Percentiles rank a stretch among this genome's conserved stretches.
These are phyloP conservation scores for Sungouiella thailandica DNA, from an alignment of 805 yeast genomes.

Conservation along the genomic window DNA sequence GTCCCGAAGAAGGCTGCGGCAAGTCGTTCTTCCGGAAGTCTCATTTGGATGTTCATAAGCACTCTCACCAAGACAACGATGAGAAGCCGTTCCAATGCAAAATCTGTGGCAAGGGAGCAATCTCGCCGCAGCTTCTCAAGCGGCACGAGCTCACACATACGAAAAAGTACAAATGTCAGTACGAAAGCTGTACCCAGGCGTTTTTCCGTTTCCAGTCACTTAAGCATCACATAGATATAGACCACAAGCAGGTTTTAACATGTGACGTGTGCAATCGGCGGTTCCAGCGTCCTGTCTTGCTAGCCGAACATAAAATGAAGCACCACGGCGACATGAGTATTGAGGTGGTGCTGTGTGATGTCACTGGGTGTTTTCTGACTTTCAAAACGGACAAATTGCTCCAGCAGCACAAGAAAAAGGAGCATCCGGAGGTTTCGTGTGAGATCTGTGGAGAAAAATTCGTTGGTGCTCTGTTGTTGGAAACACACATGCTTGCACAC, in stretches of 20 bases:
- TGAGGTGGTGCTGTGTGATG: constrained; percentile 56
- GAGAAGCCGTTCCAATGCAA: constrained; percentile 71
- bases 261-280: constrained; percentile 61
- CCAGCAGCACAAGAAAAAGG: constrained; percentile 63
- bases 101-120: constrained; percentile 77
- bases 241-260: constrained; percentile 52
- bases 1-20: constrained; percentile 53
- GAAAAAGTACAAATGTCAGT: constrained; percentile 40
- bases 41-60: constrained; percentile 69
- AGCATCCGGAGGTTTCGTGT: constrained; percentile 69
- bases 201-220: constrained; percentile 75
- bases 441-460: constrained; percentile 62
- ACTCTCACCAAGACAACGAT: constrained; percentile 51
- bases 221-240: constrained; percentile 61
- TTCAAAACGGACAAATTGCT: constrained; percentile 73
- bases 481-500: constrained; percentile 69
- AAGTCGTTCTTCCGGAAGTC: constrained; percentile 70
- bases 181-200: constrained; percentile 57
- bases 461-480: constrained; percentile 65
- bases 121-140: constrained; percentile 71
- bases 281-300: constrained; percentile 59
- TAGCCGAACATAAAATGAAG: constrained; percentile 61
- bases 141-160: constrained; percentile 84
- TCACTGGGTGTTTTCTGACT: constrained; percentile 51
- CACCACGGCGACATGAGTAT: constrained; percentile 48